Base-by-base conservation (phyloP, 2,329 filamentous ascomycete genomes). In the Pleomassaria siparia region DNA sequence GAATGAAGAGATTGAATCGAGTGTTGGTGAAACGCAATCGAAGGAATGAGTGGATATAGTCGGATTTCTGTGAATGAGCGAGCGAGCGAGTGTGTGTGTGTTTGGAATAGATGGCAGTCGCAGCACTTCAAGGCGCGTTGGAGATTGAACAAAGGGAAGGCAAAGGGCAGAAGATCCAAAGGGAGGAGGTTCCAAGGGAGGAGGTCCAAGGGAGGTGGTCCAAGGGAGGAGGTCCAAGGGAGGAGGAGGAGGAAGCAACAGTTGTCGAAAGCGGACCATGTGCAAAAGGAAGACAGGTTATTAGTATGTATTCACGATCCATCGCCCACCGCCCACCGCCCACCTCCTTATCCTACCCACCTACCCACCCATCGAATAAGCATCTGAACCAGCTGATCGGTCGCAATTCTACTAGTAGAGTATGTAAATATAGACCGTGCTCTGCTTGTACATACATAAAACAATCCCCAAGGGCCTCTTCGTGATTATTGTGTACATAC, bases 111-210 rank as follows among this genome's bases (percentile, higher is more conserved):
- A 35, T 20, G 20, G 32, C n/a, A 22, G 33, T 16, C 40, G 49
- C 49, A 49, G 46, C 50, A 28, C 39, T 39, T 53, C 52, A 52
- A 49, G 50, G 49, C 50, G 50, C 53, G 41, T 47, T 40, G 21
- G n/a, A 12, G 32, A 25, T 6, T 9, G 7, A 16, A 37, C 25
- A 12, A 28, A 28, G 25, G 12, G 25, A 28, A 28, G n/a, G n/a
- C n/a, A n/a, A n/a, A n/a, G n/a, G n/a, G 29, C 10, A 32, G 29
- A 9, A 32, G 40, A 43, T 4, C 13, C 15, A 40, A 43, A 30
- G 21, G 16, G 21, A 32, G 29, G 29, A 11, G 29, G 29, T n/a
- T 16, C 7, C 3, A 16, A 3, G 15, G 15, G n/a, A 12, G 32
- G 32, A 16, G 15, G 32, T n/a, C n/a, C 9, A 11, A n/a, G 6